Evolutionary conservation across 176 grass and related monocot species (phyloP), one percentile per base, ranked within the genome.

Genomic region (Carex parvula): DNA sequence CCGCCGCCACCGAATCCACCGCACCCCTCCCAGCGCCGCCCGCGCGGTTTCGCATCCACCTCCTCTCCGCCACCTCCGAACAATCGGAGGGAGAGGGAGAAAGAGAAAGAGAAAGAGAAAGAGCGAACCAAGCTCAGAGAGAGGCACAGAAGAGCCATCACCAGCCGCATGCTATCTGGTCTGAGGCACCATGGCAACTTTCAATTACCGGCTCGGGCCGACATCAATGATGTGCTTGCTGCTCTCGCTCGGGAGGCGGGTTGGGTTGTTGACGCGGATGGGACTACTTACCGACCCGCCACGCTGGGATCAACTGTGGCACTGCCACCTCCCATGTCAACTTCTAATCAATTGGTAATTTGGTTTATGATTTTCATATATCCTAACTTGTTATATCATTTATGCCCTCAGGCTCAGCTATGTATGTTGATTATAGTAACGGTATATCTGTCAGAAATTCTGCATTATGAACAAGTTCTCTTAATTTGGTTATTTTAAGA

Each of bases 171-270:
- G 91, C 95, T 98, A 17, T 79, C 95, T 20, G 95, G 95, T n/a
- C 92, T 98, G 33, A 89, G 95, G 12, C 95, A 94, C 86, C 89
- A 98, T 78, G 95, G 95, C 21, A 94, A 91, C 87, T 94, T 98
- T 75, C 91, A 84, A 24, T 93, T 98, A 67, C 95, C 92, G 21
- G 92, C 91, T 1, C 90, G 95, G 82, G 92, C 92, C 22, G 95
- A 98, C 86, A 98, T 98, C 91, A 98, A 98, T 91, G 95, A 98
- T 86, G 92, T 98, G 82, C 92, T 98, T 60, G 95, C 95, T 42
- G 92, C 92, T 61, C 92, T 98, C 53, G 95, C 95, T 44, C 95
- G 91, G 41, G 87, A 93, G 81, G 95, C 92, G 21, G 95, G 95
- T 0, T 98, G 95, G 95, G 85, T 88, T 8, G 92, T 98, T 55